Evolutionary conservation across 2,329 filamentous ascomycete genomes (phyloP), one percentile per base, ranked within the genome.

Genomic region (Pseudocercospora fijiensis): DNA sequence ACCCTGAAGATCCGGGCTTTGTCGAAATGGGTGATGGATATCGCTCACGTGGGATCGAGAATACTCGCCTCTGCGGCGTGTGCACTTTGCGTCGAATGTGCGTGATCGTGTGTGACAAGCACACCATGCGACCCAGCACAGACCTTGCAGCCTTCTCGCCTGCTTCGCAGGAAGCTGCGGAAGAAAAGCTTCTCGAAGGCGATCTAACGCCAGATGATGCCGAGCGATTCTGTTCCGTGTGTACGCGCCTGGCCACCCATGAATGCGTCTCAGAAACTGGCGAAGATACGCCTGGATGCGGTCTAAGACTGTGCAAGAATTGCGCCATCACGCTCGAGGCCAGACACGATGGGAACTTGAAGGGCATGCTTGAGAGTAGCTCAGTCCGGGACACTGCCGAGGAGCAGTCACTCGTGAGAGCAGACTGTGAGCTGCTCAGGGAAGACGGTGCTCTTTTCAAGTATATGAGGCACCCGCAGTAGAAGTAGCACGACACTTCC

Each of bases 191-290:
- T 9, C 65, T 70, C 37, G 53, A 65, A 20, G 65, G 65, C 10
- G 37, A 56, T 8, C 7, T 58, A 18, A 55, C 20, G 11, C 22
- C 22, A n/a, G 18, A 58, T 9, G 47, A 62, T 9, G 11, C 56
- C 26, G 64, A 73, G 70, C 69, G 11, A 18, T 81, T 77, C 76
- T 82, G 81, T 65, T 72, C 72, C 3, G 55, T 83, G 1, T 82
- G 81, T 58, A 74, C 75, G 2, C 70, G 70, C 10, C 74, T 78
- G 1, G 80, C 79, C 0, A 73, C 72, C 2, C 77, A 75, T 41
- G 68, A 69, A 20, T 82, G 80, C 63, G 62, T 45, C 60, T 66
- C 58, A 3, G 65, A n/a, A 10, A 41, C 28, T 4, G 58, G 53
- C 11, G 63, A 61, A 28, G 61, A 43, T 5, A 26, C 41, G 4